Evolutionary conservation across 2,329 filamentous ascomycete genomes (phyloP), one percentile per base, ranked within the genome.

Genomic region (Penicillium griseofulvum): DNA sequence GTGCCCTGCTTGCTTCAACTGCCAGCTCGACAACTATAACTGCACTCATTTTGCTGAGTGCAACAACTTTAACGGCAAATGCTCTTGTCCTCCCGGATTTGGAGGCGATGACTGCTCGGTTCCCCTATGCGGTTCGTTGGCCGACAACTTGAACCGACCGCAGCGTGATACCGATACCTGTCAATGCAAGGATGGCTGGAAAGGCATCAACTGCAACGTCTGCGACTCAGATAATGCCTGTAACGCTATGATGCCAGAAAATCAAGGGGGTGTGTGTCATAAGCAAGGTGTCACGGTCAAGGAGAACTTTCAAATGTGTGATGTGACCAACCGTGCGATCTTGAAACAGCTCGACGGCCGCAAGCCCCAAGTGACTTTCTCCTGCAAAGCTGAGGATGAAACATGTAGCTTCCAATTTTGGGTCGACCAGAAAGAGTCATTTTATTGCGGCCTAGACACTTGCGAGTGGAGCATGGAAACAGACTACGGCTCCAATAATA

Each of bases 401-500:
- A 85, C 88, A 19, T 99, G 94, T 69, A 94, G 96, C 71, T 99
- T 99, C 65, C 94, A 99, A 75, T 99, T 99, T 76, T 99, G 94
- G 93, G 91, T 99, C 45, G 92, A 95, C 65, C 84, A 93, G 64
- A 81, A 84, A 60, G 94, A 99, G 76, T 97, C 94, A 1, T 99
- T 99, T 79, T 99, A 96, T 75, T 99, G 95, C 77, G 87, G 88
- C 59, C 80, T 99, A 55, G 85, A 90, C 67, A 87, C 87, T 16
- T 99, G 94, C 77, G 76, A 83, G 16, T 94, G 90, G 66, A 82
- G 76, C 48, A 85, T 88, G 70, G 82, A 89, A 54, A 87, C 87
- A 56, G 82, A 84, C 52, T 82, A 87, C 33, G 78, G 83, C 49
- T 83, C 84, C 65, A 99, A 99, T 75, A 86, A 83, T 52, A 97